Conservation (phyloP, 164 flowering plant species). For the Umbellularia californica region DNA sequence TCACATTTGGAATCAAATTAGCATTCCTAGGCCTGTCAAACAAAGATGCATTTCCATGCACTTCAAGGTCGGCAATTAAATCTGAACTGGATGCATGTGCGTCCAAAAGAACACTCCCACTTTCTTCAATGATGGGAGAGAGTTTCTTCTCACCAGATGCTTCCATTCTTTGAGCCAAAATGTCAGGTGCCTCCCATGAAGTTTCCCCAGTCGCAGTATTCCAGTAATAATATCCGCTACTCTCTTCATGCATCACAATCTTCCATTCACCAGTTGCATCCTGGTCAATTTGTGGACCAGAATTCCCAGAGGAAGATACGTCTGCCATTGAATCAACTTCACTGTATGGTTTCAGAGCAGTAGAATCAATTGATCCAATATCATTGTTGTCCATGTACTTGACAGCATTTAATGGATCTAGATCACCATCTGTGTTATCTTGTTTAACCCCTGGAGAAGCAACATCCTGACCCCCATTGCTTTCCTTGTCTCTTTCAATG, state of each 20-base stretch:
- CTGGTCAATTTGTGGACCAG: constrained; percentile 38
- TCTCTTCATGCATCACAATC: constrained; percentile 84
- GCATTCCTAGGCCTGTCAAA: constrained; percentile 14
- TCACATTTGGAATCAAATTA: constrained; percentile 9
- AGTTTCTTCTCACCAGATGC: constrained; percentile 21
- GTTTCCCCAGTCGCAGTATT: constrained; percentile 90
- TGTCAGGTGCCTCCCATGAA: constrained; percentile 83
- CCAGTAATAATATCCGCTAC: constrained; percentile 83
- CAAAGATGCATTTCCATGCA: constrained; percentile 9
- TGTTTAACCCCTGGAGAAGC: constrained; percentile 21
- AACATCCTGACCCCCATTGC: constrained; percentile 12
- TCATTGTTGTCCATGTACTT: constrained; percentile 23
- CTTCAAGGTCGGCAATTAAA: constrained; percentile 11
- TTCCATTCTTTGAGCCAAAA: constrained; percentile 34
- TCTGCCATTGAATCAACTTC: constrained; percentile 23
- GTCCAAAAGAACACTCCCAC: constrained; percentile 12
- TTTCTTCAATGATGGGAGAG: constrained; percentile 19
- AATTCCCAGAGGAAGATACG: constrained; percentile 26
- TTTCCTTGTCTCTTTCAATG: background rate
- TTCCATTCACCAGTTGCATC: constrained; percentile 66
- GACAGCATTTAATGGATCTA: constrained; percentile 17
- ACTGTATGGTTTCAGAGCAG: constrained; percentile 11
- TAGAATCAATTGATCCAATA: constrained; percentile 13
- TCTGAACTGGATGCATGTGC: constrained; percentile 1
- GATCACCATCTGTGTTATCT: constrained; percentile 22